Evolutionary conservation across 2,329 filamentous ascomycete species (phyloP), one percentile per base, ranked within the genome.

Genomic region (Didymella glomerata): DNA sequence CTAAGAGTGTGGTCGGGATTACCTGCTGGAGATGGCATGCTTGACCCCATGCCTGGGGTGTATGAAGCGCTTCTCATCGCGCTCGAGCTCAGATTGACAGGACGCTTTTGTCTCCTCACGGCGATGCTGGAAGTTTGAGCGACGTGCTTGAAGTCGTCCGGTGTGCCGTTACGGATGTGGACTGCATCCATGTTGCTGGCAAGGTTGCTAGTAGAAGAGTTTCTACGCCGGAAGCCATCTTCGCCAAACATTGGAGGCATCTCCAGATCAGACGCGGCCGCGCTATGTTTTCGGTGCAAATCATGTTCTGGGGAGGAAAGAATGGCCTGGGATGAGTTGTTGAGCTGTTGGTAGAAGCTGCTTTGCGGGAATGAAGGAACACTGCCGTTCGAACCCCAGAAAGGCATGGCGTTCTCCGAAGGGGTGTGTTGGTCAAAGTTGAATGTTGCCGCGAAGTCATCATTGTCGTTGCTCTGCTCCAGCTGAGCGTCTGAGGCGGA

Each of bases 31-130:
- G 78, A 76, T 24, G 74, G 72, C 74, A 79, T 74, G 9, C 75
- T 71, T 44, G 78, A 76, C 22, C 73, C 72, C 74, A 79, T 74
- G 9, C 75, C 71, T 41, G 74, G 72, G 27, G 72, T 77, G 66
- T 80, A 80, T 0, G 79, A 80, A 32, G 72, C 77, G 65, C 78
- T 83, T 64, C 73, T 72, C 57, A 74, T 70, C 45, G 73, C 78
- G 63, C 60, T 79, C 48, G 69, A 73, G 62, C 68, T 79, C 60
- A 77, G 72, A 52, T 74, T 79, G 60, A 76, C 77, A 58, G 73
- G 79, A 20, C 71, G 74, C 52, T 77, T 75, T 44, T 80, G 79
- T 48, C 79, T 68, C 22, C 79, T 70, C 7, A 75, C 72, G 28
- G 79, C 79, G 58, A 81, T 77, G 60, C 74, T 78, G 2, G 77